Base-by-base conservation (phyloP, 2,329 filamentous ascomycete species). In the Coniochaeta sp. region DNA sequence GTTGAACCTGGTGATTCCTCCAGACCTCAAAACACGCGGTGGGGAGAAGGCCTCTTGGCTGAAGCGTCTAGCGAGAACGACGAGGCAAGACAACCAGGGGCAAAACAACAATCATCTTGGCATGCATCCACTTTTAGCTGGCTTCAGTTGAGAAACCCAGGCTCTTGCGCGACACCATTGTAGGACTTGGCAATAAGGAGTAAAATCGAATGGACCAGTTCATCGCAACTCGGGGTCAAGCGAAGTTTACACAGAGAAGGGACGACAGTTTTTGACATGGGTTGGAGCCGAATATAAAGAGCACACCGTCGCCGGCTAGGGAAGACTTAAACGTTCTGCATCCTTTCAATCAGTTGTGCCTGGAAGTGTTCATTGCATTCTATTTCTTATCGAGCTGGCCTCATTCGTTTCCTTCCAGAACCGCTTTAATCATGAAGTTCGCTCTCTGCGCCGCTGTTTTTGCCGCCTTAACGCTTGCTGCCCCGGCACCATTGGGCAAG, bases 401-500 rank as follows among this genome's bases (percentile, higher is more conserved):
- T 52, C 24, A 14, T 28, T 52, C 26, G 5, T 4, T 31, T 52
- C 14, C 22, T 2, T 28, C 31, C 24, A 12, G 31, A 2, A 16
- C 26, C 12, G 19, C 17, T 28, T 52, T 31, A 24, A 28, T 17
- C 47, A 52, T 52, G 47, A 52, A 52, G 47, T 52, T 52, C 14
- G 2, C n/a, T 52, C 47, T 52, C 26, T 28, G 67, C 61, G 43
- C 68, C 57, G 58, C 67, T 36, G 34, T 58, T 36, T 60, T 67
- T 26, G 60, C 60, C 44, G 61, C 59, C 26, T 61, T 68, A 31
- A 64, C 66, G 40, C 43, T 59, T 7, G 50, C 64, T 22, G 66
- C 69, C 50, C 65, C 67, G 26, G 68, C 69, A 58, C 43, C 69
- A 31, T 22, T 52, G 26, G 33, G 56, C 61, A 40, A 59, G 63